phyloP scores from a whole-genome alignment of 768 basidiomycete species.

The Mycena indigotica region DNA sequence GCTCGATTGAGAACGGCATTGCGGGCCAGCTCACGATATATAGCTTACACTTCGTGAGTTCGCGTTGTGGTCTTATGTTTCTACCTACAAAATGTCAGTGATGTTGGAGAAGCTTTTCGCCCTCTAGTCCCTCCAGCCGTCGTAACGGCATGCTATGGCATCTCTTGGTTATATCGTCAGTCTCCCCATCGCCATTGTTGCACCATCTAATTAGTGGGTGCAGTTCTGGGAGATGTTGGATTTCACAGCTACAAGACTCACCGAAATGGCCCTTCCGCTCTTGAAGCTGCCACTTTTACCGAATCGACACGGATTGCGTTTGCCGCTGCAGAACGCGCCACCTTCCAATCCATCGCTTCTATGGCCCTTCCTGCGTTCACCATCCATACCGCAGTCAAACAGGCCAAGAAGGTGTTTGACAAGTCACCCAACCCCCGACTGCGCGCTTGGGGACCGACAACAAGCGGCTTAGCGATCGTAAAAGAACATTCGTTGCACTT shows the following conservation, averaged over 20 bases:
- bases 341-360: conserved; percentile 81
- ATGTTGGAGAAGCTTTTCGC: conserved; percentile 81
- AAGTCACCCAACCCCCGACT: conserved; percentile 59
- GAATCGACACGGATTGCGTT: conserved; percentile 70
- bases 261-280: conserved; percentile 61
- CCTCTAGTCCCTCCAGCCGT: conserved; percentile 73
- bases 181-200: too few relatives aligned
- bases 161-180: conserved; percentile 72
- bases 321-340: conserved; percentile 73
- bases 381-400: conserved; percentile 79
- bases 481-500: not conserved
- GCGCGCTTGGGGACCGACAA: conserved; percentile 75
- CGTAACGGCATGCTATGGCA: conserved; percentile 77
- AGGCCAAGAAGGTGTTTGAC: conserved; percentile 67
- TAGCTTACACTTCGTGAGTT: conserved; percentile 65
- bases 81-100: conserved; percentile 56
- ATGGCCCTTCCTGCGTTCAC: conserved; percentile 87
- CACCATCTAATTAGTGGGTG: not conserved
- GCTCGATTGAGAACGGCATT: conserved; percentile 77
- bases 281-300: conserved; percentile 70
- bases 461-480: conserved; percentile 68
- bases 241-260: conserved; percentile 84
- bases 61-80: conserved; percentile 22
- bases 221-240: conserved; percentile 67
- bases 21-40: conserved; percentile 67